Percentiles rank a stretch among this genome's conserved stretches.
Evolutionary conservation across 495 filamentous ascomycete genomes (phyloP).

Genomic region (Penicillium mononematosum): DNA sequence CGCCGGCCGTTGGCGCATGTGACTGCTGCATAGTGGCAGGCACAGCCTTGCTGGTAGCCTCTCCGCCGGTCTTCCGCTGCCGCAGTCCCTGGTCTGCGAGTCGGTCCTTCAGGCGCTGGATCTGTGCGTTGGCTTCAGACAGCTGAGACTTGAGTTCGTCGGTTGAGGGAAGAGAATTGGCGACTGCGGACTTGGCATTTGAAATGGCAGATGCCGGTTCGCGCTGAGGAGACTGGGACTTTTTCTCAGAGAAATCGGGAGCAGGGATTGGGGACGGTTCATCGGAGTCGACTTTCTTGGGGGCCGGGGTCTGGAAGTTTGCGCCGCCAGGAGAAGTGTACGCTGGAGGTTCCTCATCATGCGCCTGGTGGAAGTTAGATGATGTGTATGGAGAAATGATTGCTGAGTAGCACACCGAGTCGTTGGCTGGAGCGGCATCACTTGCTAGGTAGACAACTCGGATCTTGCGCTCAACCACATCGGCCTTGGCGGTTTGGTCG

Average conservation of each 20-base stretch:
- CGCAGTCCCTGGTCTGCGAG: slow-evolving; percentile 67
- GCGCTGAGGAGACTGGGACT: slow-evolving; percentile 36
- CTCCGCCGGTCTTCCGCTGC: slow-evolving; percentile 57
- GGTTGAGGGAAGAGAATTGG: slow-evolving; percentile 46
- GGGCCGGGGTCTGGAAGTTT: slow-evolving; percentile 50
- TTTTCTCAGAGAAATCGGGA: slow-evolving; percentile 47
- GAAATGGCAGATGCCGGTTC: slow-evolving; percentile 17
- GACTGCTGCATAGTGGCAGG: slow-evolving; percentile 49
- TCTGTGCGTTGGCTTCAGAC: slow-evolving; percentile 70
- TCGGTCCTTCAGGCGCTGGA: slow-evolving; percentile 68
- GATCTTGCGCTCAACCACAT: slow-evolving; percentile 91
- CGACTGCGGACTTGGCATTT: slow-evolving; percentile 42
- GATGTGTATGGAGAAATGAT: neutral
- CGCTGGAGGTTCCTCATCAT: slow-evolving; percentile 53
- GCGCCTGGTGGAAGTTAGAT: slow-evolving; percentile 17
- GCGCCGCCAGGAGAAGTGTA: slow-evolving; percentile 55
- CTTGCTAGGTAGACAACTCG: slow-evolving; percentile 79
- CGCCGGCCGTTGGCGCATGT: slow-evolving; percentile 52
- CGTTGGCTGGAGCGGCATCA: slow-evolving; percentile 50
- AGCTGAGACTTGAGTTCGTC: slow-evolving; percentile 72
- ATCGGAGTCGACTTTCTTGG: slow-evolving; percentile 33
- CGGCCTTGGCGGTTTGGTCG: slow-evolving; percentile 70
- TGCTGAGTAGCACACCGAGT: slow-evolving; percentile 37
- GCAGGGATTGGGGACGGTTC: slow-evolving; percentile 39
- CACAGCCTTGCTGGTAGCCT: slow-evolving; percentile 40